Evolutionary conservation across 2,329 filamentous ascomycete genomes (phyloP), one percentile per base, ranked within the genome.

Genomic region (Colletotrichum tofieldiae): DNA sequence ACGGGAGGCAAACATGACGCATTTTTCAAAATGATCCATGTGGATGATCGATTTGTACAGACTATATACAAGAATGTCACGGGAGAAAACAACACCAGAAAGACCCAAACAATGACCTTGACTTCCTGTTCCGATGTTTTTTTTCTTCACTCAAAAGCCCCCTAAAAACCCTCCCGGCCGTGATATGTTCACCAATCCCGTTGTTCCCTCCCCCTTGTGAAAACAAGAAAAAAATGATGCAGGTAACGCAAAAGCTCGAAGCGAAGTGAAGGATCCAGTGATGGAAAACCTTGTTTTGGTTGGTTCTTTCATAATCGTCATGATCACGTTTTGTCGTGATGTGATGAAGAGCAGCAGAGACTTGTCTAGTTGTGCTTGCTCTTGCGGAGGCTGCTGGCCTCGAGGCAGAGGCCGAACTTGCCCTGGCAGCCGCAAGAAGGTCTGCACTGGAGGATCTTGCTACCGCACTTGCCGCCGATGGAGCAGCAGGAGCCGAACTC

Each of bases 401-500:
- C 68, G 60, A 74, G 72, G 76, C 83, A 84, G 41, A 77, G 72
- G 20, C 82, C 82, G 73, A 81, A 84, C n/a, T 65, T 75, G 11
- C 73, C 65, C 75, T 83, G 79, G 75, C 83, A 85, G 18, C 80
- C 80, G 49, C 78, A 79, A 14, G 60, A 62, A 2, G 60, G 60
- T 29, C 77, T 78, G 73, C 83, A 84, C 71, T 83, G 79, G 39
- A 78, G 76, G 43, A 76, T 77, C 73, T 79, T 80, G 52, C 76
- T 77, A 7, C 82, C 82, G 67, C 86, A 87, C 76, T 78, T 80
- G 59, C 82, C 77, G 73, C 78, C 77, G 67, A 76, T 77, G 20
- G 83, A 85, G 78, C 85, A 87, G 79, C 85, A 86, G 67, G 82
- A 75, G 2, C 84, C 84, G 67, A 82, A 85, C 12, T 74, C 60